Evolutionary conservation across 2,329 filamentous ascomycete species (phyloP).

Genomic region (Epicoccum nigrum): DNA sequence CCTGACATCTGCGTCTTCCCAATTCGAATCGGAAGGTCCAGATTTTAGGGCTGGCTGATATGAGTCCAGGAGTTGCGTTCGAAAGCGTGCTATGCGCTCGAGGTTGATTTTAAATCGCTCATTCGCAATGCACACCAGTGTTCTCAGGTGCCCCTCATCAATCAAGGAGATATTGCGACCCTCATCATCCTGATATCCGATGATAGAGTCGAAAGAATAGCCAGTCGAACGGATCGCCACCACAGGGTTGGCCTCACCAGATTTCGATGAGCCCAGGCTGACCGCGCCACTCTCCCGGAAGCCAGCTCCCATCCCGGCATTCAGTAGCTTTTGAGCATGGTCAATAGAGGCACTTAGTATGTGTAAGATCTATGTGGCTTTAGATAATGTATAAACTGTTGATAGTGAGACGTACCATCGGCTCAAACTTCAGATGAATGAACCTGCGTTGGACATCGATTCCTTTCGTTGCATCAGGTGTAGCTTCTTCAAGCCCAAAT

Average conservation of each 20-base stretch:
- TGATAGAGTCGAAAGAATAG: conserved; percentile 78
- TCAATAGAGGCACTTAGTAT: conserved; percentile 76
- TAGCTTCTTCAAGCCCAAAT: conserved; percentile 49
- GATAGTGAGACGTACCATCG: conserved; percentile 70
- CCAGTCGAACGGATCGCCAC: conserved; percentile 87
- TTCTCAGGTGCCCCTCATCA: conserved; percentile 68
- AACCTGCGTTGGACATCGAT: conserved; percentile 48
- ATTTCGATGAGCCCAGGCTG: conserved; percentile 57
- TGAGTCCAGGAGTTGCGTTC: conserved; percentile 54
- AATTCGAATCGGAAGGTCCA: conserved; percentile 34
- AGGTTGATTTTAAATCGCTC: conserved; percentile 74
- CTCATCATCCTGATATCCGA: conserved; percentile 61
- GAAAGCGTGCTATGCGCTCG: conserved; percentile 71
- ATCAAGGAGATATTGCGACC: conserved; percentile 59
- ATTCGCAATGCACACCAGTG: conserved; percentile 73
- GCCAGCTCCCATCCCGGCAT: conserved; percentile 78
- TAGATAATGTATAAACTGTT: conserved; percentile 21
- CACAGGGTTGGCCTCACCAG: conserved; percentile 66
- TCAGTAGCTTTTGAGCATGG: conserved; percentile 76
- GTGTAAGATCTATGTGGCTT: conserved; percentile 75
- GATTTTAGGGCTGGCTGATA: conserved; percentile 7
- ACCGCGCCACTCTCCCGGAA: conserved; percentile 91
- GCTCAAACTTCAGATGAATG: conserved; percentile 91
- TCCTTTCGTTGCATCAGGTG: conserved; percentile 1
- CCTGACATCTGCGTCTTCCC: conserved; percentile 50